Conservation (phyloP, 805 yeast species). For the Wickerhamiella azymoides region DNA sequence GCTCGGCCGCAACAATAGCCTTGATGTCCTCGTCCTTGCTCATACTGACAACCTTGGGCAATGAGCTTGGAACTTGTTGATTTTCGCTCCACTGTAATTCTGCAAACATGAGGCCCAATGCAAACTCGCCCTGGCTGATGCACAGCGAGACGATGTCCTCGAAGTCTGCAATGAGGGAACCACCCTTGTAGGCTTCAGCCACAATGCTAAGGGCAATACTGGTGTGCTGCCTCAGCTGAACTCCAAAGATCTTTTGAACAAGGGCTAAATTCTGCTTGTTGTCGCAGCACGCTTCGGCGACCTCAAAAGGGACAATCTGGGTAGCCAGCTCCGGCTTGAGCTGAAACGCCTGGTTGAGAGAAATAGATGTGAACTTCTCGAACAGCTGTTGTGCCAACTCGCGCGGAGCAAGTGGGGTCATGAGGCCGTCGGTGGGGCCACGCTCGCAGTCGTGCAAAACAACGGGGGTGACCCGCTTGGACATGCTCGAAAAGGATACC, state of each 20-base stretch:
- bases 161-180: background rate
- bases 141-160: background rate
- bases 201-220: background rate
- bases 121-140: background rate
- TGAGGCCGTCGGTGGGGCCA: background rate
- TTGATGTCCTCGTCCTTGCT: background rate
- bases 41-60: background rate
- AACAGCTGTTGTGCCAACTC: slow-evolving; percentile 1
- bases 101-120: slow-evolving; percentile 4
- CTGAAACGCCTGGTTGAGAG: background rate
- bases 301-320: background rate
- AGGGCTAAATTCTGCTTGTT: background rate
- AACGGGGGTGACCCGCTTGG: background rate
- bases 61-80: background rate
- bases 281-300: background rate
- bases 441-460: background rate
- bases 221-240: background rate
- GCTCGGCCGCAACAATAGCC: background rate
- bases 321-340: background rate
- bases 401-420: background rate
- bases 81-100: slow-evolving; percentile 2
- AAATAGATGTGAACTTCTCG: background rate
- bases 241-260: background rate
- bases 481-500: background rate
- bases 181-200: background rate